Evolutionary conservation across 495 filamentous ascomycete genomes (phyloP).

Genomic region (Chaetomium fimeti): DNA sequence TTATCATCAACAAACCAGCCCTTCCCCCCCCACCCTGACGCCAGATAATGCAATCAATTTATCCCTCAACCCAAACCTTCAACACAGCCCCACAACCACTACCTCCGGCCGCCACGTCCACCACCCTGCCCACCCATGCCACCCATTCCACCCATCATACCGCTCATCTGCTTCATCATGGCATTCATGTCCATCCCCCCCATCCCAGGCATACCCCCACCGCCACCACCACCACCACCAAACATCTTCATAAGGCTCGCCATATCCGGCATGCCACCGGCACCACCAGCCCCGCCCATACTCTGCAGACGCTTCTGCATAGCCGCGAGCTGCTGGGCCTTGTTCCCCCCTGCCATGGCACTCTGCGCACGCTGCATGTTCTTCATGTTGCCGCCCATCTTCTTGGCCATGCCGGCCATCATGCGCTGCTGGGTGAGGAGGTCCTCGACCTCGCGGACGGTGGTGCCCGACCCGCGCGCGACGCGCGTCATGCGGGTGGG

Average conservation of each 20-base stretch:
- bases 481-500: slow-evolving; percentile 93
- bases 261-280: slow-evolving; percentile 67
- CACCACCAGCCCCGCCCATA: slow-evolving; percentile 65
- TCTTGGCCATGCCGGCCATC: slow-evolving; percentile 99
- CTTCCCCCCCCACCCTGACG: slow-evolving; percentile 15
- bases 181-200: slow-evolving; percentile 77
- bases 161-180: slow-evolving; percentile 84
- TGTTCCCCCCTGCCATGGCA: slow-evolving; percentile 81
- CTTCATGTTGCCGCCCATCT: slow-evolving; percentile 93
- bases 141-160: slow-evolving; percentile 45
- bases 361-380: slow-evolving; percentile 93
- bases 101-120: slow-evolving; percentile 33
- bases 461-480: slow-evolving; percentile 83
- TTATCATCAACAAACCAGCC: slow-evolving; percentile 12
- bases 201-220: slow-evolving; percentile 46
- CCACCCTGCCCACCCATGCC: too few relatives aligned
- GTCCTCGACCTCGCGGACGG: slow-evolving; percentile 93
- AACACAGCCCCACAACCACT: background rate
- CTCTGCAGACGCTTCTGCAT: slow-evolving; percentile 94
- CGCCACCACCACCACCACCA: slow-evolving; percentile 58
- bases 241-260: slow-evolving; percentile 82
- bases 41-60: slow-evolving; percentile 22
- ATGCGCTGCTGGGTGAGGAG: slow-evolving; percentile 95
- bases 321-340: slow-evolving; percentile 89
- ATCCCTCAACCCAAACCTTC: background rate